Percentiles rank a stretch among this genome's conserved stretches.
phyloP scores from a whole-genome alignment of 2,329 filamentous ascomycete species.

The Epichloe baconii region DNA sequence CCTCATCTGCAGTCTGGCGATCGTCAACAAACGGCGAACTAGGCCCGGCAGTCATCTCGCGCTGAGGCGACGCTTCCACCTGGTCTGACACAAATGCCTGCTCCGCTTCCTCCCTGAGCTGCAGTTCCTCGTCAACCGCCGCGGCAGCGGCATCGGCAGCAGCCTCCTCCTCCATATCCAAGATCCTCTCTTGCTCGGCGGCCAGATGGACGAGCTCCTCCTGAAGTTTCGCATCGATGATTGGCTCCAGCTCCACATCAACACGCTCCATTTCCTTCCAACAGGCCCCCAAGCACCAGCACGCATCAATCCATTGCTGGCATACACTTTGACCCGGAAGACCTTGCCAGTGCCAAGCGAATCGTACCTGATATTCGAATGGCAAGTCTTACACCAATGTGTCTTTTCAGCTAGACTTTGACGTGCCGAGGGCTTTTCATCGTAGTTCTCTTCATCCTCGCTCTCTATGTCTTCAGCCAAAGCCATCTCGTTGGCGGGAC shows the following conservation, averaged over 20 bases:
- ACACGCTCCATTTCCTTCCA: slow-evolving; percentile 99
- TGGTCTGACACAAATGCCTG: slow-evolving; percentile 6
- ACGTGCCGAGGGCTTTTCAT: slow-evolving; percentile 15
- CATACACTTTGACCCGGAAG: slow-evolving; percentile 79
- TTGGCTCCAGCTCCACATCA: slow-evolving; percentile 78
- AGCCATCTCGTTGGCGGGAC: slow-evolving; percentile 38
- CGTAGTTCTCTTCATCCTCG: slow-evolving; percentile 31
- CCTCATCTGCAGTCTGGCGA: slow-evolving; percentile 31
- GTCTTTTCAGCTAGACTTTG: slow-evolving; percentile 18
- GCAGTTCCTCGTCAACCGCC: slow-evolving; percentile 5
- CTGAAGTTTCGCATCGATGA: slow-evolving; percentile 46
- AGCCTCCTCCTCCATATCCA: slow-evolving; percentile 18
- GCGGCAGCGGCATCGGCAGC: slow-evolving; percentile 7
- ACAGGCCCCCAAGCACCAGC: slow-evolving; percentile 80
- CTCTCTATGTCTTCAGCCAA: slow-evolving; percentile 31
- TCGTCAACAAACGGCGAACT: slow-evolving; percentile 14
- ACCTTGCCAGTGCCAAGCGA: slow-evolving; percentile 40
- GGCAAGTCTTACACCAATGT: slow-evolving; percentile 46
- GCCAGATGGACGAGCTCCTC: slow-evolving; percentile 46
- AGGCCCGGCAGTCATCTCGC: slow-evolving; percentile 7
- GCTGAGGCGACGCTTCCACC: slow-evolving; percentile 8
- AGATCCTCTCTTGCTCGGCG: slow-evolving; percentile 28
- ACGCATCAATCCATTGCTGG: slow-evolving; percentile 87
- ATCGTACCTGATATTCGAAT: slow-evolving; percentile 41
- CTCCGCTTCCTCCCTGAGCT: slow-evolving; percentile 18